Conservation (phyloP, 78 protist genomes). For the Polysphondylium violaceum region DNA sequence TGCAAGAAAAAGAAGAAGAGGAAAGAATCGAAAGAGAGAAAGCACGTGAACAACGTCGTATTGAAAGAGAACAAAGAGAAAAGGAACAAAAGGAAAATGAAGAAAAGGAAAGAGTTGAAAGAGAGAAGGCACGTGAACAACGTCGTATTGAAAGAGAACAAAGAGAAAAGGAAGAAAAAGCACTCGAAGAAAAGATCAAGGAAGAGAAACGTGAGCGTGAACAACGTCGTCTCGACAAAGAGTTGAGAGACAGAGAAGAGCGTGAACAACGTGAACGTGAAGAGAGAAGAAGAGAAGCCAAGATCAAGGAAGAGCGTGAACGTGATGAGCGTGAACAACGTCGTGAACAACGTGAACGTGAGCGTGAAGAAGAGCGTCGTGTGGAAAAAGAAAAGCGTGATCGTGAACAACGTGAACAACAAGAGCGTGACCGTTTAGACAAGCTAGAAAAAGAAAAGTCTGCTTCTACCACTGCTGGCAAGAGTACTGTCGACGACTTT, state of each 20-base stretch:
- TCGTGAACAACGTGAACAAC: background rate
- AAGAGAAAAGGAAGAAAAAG: conserved; percentile 15
- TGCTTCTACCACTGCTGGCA: too few relatives aligned
- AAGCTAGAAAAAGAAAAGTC: conserved; percentile 33
- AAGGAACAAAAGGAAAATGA: conserved; percentile 7
- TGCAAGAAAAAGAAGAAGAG: conserved; percentile 20
- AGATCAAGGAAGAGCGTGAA: conserved; percentile 28
- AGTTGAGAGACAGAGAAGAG: background rate
- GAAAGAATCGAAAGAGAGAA: conserved; percentile 26
- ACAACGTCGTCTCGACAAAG: conserved; percentile 11
- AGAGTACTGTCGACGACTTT: conserved; percentile 4
- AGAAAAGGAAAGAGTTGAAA: background rate
- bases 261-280: conserved; percentile 34
- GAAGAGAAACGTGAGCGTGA: conserved; percentile 38
- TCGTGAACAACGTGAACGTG: conserved; percentile 37
- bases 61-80: conserved; percentile 12
- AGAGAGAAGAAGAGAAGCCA: background rate
- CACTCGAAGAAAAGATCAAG: background rate
- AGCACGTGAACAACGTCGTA: conserved; percentile 36
- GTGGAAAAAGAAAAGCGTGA: background rate
- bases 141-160: conserved; percentile 21
- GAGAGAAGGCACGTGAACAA: conserved; percentile 24
- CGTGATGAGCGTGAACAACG: conserved; percentile 40
- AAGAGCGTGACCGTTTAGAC: conserved; percentile 36
- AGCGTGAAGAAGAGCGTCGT: conserved; percentile 27